phyloP scores from a whole-genome alignment of 1,284 basidiomycete species.

The Porodaedalea pini region DNA sequence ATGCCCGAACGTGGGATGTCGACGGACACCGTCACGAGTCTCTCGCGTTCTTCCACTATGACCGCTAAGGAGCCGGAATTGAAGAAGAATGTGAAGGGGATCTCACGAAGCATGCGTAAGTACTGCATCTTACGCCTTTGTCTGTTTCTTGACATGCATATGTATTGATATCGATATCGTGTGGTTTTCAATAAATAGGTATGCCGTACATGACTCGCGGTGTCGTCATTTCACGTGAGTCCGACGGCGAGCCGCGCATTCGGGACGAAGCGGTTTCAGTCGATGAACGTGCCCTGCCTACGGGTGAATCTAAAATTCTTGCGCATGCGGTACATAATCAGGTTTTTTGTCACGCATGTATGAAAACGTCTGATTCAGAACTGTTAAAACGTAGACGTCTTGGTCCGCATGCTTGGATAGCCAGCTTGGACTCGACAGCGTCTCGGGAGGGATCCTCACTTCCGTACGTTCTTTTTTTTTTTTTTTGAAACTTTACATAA shows the following conservation, averaged over 20 bases:
- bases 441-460: constrained; percentile 14
- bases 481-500: not conserved
- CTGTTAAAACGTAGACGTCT: constrained; percentile 8
- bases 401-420: constrained; percentile 20
- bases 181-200: too few relatives aligned
- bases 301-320: not conserved
- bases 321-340: constrained; percentile 7
- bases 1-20: constrained; percentile 1
- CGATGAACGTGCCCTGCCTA: not conserved
- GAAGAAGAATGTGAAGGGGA: not conserved
- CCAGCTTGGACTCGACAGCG: constrained; percentile 15
- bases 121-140: not conserved
- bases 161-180: too few relatives aligned
- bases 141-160: not conserved
- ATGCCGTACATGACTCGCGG: constrained; percentile 9
- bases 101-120: constrained; percentile 11
- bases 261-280: not conserved
- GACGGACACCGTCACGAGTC: not conserved
- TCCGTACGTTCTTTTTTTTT: not conserved
- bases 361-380: too few relatives aligned
- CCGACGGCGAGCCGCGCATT: not conserved
- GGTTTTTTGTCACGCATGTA: too few relatives aligned
- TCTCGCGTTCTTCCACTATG: not conserved
- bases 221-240: not conserved
- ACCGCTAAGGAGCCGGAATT: not conserved